Evolutionary conservation across 1,284 basidiomycete species (phyloP).

Genomic region (Athelia psychrophila): DNA sequence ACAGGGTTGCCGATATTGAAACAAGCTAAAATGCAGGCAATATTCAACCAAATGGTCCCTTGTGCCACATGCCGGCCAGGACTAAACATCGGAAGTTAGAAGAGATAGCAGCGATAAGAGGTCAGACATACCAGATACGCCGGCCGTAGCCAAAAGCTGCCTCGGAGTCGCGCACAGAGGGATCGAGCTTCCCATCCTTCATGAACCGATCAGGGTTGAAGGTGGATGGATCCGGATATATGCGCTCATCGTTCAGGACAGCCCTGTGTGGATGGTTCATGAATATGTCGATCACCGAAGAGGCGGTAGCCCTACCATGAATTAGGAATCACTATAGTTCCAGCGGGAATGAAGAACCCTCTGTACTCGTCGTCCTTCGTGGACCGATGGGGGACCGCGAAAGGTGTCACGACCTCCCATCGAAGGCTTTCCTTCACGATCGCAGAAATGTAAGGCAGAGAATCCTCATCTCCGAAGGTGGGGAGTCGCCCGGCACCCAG

Average conservation of each 20-base stretch:
- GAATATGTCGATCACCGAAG: too few species aligned
- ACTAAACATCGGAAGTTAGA: too few species aligned
- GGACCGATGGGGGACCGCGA: background rate
- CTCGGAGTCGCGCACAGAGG: slow-evolving; percentile 21
- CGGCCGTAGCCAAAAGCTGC: slow-evolving; percentile 33
- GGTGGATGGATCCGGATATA: slow-evolving; percentile 30
- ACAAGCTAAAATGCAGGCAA: too few species aligned
- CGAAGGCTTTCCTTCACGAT: slow-evolving; percentile 24
- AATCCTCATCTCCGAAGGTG: slow-evolving; percentile 12
- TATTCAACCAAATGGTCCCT: too few species aligned
- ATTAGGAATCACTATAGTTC: slow-evolving; percentile 25
- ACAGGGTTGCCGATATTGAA: too few species aligned
- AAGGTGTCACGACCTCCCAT: background rate
- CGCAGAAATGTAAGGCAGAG: slow-evolving; percentile 17
- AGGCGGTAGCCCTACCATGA: too few species aligned
- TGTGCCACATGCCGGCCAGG: too few species aligned
- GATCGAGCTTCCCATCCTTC: slow-evolving; percentile 28
- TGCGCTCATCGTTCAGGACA: slow-evolving; percentile 21
- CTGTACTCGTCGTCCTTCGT: slow-evolving; percentile 9
- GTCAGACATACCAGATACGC: slow-evolving; percentile 11
- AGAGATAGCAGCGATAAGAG: too few species aligned
- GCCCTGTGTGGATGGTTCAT: too few species aligned
- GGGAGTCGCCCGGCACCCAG: slow-evolving; percentile 16
- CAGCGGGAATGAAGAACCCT: slow-evolving; percentile 11
- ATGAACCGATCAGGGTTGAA: slow-evolving; percentile 36